Conservation (phyloP, 2,329 filamentous ascomycete species). For the Ophiocordyceps polyrhachis-furcata region DNA sequence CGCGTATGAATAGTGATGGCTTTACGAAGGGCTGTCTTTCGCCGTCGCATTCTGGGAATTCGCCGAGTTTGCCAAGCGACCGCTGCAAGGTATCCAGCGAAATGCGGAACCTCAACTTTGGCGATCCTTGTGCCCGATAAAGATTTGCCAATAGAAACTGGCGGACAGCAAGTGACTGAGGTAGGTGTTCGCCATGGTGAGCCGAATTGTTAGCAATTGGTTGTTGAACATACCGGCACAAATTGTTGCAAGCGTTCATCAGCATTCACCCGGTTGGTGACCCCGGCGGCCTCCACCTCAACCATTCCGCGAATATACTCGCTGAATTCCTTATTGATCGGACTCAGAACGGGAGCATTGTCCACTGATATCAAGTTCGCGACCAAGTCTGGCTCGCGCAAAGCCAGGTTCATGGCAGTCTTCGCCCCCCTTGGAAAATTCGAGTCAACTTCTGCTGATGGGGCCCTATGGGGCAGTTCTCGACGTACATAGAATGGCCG, state of each 20-base stretch:
- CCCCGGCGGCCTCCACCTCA: slow-evolving; percentile 49
- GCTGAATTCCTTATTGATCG: slow-evolving; percentile 40
- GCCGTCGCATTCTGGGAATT: slow-evolving; percentile 72
- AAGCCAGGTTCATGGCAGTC: slow-evolving; percentile 71
- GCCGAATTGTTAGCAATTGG: not conserved
- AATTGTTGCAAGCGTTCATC: slow-evolving; percentile 60
- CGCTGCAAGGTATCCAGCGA: slow-evolving; percentile 53
- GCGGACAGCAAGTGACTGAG: slow-evolving; percentile 48
- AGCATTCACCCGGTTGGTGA: slow-evolving; percentile 57
- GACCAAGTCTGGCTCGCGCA: slow-evolving; percentile 49
- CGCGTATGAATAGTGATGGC: slow-evolving; percentile 63
- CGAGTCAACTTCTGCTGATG: not conserved
- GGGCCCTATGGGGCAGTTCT: not conserved
- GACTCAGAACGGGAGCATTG: slow-evolving; percentile 69
- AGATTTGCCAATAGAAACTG: slow-evolving; percentile 89
- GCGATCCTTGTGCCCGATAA: slow-evolving; percentile 30
- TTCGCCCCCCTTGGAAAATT: slow-evolving; percentile 57
- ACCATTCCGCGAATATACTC: slow-evolving; percentile 75
- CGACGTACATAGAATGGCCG: slow-evolving; percentile 71
- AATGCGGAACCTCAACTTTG: slow-evolving; percentile 55
- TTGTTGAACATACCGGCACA: slow-evolving; percentile 34
- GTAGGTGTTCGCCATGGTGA: not conserved
- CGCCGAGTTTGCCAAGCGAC: slow-evolving; percentile 56
- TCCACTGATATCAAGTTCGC: slow-evolving; percentile 66
- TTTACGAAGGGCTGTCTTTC: slow-evolving; percentile 51